Conservation (phyloP, 163 green algal genomes). For the Scenedesmus sp. region DNA sequence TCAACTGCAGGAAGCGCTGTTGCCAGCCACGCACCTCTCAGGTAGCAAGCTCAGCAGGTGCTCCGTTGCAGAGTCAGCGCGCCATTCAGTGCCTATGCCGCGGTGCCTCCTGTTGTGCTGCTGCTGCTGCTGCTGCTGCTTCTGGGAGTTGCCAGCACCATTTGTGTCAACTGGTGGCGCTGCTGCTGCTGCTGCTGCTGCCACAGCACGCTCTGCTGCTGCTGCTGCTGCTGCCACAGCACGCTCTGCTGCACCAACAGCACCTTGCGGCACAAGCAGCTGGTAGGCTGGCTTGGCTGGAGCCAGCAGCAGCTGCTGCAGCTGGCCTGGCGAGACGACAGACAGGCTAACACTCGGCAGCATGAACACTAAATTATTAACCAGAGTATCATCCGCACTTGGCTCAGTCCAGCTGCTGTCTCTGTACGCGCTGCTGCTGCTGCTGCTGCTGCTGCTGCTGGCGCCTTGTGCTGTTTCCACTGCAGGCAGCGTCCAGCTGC, state of each 20-base stretch:
- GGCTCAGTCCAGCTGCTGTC: slow-evolving; percentile 33
- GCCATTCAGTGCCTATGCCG: background rate
- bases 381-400: background rate
- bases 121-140: slow-evolving; percentile 15
- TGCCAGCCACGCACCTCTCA: background rate
- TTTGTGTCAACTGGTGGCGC: background rate
- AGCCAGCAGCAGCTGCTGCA: slow-evolving; percentile 7
- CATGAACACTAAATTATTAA: slow-evolving; percentile 28
- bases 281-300: background rate
- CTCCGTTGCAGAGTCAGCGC: background rate
- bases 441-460: slow-evolving; percentile 1
- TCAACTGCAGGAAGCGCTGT: background rate
- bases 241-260: background rate
- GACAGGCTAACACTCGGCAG: background rate
- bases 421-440: background rate
- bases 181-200: background rate
- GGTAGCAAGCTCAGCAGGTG: background rate
- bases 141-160: background rate
- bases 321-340: background rate
- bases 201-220: background rate
- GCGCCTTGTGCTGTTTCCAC: background rate
- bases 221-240: background rate
- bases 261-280: slow-evolving; percentile 5
- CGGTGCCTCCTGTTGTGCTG: background rate
- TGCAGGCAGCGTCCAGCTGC: slow-evolving; percentile 1